Conservation (phyloP, 768 basidiomycete genomes). For the Tremella yokohamensis region DNA sequence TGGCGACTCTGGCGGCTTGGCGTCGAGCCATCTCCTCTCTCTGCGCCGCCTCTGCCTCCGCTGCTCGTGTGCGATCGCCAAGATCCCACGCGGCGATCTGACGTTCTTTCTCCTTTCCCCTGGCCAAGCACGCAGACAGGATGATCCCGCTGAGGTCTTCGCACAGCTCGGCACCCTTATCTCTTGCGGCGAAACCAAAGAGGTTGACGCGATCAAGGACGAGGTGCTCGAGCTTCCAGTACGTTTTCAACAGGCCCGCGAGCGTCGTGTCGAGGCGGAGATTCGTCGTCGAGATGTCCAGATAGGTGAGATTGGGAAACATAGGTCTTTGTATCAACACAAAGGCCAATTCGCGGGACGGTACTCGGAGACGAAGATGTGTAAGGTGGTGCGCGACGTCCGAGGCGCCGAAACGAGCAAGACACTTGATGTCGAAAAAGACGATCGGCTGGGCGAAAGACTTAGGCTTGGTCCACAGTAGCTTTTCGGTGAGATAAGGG, state of each 20-base stretch:
- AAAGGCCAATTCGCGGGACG: slow-evolving; percentile 54
- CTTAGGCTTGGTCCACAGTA: slow-evolving; percentile 41
- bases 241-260: slow-evolving; percentile 56
- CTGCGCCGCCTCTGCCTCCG: slow-evolving; percentile 29
- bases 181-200: slow-evolving; percentile 56
- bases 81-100: slow-evolving; percentile 47
- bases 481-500: slow-evolving; percentile 42
- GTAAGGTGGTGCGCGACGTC: slow-evolving; percentile 55
- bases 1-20: background rate
- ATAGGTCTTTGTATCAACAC: slow-evolving; percentile 41
- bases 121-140: slow-evolving; percentile 61
- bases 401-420: slow-evolving; percentile 57
- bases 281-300: slow-evolving; percentile 73
- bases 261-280: slow-evolving; percentile 45
- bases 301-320: slow-evolving; percentile 58
- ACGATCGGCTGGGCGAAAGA: slow-evolving; percentile 77
- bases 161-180: slow-evolving; percentile 61
- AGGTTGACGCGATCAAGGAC: slow-evolving; percentile 67
- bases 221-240: slow-evolving; percentile 61
- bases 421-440: slow-evolving; percentile 63
- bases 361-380: slow-evolving; percentile 68
- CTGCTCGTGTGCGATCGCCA: slow-evolving; percentile 30
- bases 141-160: slow-evolving; percentile 61
- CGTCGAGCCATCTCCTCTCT: slow-evolving; percentile 3
- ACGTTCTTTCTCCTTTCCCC: slow-evolving; percentile 67